Base-by-base conservation (phyloP, 305 asterid species). In the Fraxinus platypoda region DNA sequence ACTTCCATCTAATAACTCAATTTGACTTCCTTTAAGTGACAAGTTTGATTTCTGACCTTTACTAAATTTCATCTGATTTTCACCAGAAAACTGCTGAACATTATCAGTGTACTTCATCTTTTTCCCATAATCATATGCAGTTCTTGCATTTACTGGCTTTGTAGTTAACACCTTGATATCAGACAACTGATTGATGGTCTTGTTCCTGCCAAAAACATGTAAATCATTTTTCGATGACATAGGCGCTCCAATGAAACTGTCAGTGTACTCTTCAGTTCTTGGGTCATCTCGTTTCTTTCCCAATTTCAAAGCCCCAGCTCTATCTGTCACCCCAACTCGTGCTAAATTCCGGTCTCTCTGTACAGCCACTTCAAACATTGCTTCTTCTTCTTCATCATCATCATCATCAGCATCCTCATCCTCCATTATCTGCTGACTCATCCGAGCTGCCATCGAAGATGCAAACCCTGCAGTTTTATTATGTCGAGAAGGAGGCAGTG, bases 161-260 rank as follows among this genome's bases (percentile, higher is more conserved):
- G 97, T 84, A 80, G 97, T 93, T 81, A 91, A 83, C 57, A 92
- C 93, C 88, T 83, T 91, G 86, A 91, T 94, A 85, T 94, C 98
- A 38, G 98, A 94, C 87, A 94, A 88, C 86, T 91, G 94, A 82
- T 93, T 93, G 81, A 93, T 90, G 81, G 88, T 81, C 86, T 87
- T 94, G 86, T 91, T 94, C 90, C 92, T 91, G 68, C 95, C 93
- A 83, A 86, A 84, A 81, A 88, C 87, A 88, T 87, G 88, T 52
- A 86, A 79, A 52, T 86, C 93, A 81, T 86, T 88, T 89, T 87
- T 91, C 21, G 80, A 86, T 26, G 92, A 80, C 80, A 86, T 68
- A 64, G 92, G 88, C 75, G 80, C 76, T 80, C 89, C 92, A 89
- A 85, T 74, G 52, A 85, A 87, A 88, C 89, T 85, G 81, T 90